Evolutionary conservation across 2,329 filamentous ascomycete species (phyloP).

Genomic region (Cytospora paraplurivora): DNA sequence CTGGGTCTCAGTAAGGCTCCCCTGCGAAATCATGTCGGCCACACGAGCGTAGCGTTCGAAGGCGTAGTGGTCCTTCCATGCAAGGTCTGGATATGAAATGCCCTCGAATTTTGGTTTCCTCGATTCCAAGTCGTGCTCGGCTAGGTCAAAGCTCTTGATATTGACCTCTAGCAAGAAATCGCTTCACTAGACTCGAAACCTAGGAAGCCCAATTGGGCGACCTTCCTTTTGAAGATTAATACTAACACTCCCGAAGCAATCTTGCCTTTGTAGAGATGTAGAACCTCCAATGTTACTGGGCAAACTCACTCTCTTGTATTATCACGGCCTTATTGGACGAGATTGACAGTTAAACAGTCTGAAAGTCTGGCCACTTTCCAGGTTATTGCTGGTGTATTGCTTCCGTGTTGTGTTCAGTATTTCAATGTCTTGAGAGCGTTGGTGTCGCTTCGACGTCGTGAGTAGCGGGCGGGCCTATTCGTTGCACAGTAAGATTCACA

Average conservation of each 20-base stretch:
- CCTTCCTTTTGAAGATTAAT: background rate
- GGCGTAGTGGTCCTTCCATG: background rate
- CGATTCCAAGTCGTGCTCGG: background rate
- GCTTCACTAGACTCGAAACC: background rate
- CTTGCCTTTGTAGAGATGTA: slow-evolving; percentile 30
- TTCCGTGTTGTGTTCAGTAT: background rate
- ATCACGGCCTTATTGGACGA: background rate
- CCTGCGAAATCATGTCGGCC: slow-evolving; percentile 11
- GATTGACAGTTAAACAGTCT: background rate
- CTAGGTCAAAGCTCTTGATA: background rate
- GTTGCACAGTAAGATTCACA: background rate
- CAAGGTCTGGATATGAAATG: background rate
- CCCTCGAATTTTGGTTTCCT: background rate
- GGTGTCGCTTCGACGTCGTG: slow-evolving; percentile 11
- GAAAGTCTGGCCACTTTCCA: background rate
- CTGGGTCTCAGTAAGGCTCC: background rate
- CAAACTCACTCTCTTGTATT: slow-evolving; percentile 31
- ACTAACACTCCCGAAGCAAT: slow-evolving; percentile 30
- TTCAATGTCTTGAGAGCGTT: background rate
- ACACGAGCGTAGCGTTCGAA: slow-evolving; percentile 16
- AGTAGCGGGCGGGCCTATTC: background rate
- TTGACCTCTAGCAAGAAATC: background rate
- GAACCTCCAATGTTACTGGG: slow-evolving; percentile 22
- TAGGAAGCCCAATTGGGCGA: background rate
- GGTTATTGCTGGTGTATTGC: background rate